A percentile compares a stretch with the other conserved stretches of the same genome.
Evolutionary conservation across 2,329 filamentous ascomycete species (phyloP).

Genomic region (Ascochyta lentis): DNA sequence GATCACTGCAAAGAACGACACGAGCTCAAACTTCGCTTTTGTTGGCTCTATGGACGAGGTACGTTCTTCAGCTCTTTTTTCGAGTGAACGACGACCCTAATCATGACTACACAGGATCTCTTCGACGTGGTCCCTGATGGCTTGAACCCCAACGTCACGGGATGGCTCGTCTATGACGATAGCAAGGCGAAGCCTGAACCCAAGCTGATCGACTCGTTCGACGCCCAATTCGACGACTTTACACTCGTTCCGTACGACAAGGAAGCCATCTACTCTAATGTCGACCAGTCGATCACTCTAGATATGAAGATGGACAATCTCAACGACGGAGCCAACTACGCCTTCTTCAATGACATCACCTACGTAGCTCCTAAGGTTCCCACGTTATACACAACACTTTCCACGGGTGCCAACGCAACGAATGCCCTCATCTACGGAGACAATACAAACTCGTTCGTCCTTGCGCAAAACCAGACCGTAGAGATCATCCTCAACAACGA

Average conservation of each 20-base stretch:
- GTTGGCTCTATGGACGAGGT: constrained; percentile 57
- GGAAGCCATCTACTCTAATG: constrained; percentile 64
- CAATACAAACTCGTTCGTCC: constrained; percentile 65
- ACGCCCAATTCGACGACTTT: constrained; percentile 74
- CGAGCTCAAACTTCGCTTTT: constrained; percentile 66
- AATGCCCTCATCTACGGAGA: constrained; percentile 57
- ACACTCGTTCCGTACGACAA: constrained; percentile 73
- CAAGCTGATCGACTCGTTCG: constrained; percentile 64
- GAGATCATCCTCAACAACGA: constrained; percentile 80
- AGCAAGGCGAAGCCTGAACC: constrained; percentile 57
- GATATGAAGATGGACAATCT: constrained; percentile 69
- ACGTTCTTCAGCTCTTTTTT: neutral
- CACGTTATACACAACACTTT: constrained; percentile 77
- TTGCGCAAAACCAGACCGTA: constrained; percentile 71
- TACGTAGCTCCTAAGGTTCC: constrained; percentile 79
- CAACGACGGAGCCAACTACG: constrained; percentile 69
- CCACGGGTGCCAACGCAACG: constrained; percentile 59
- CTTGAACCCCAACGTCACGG: constrained; percentile 69
- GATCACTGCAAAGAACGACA: constrained; percentile 65
- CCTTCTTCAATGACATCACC: constrained; percentile 73
- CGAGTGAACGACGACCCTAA: constrained; percentile 7
- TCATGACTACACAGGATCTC: constrained; percentile 44
- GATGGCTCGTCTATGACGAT: constrained; percentile 63
- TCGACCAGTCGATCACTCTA: constrained; percentile 69
- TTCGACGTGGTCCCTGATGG: constrained; percentile 72